Evolutionary conservation across 2,329 filamentous ascomycete genomes (phyloP).

Genomic region (Berkeleyomyces basicola): DNA sequence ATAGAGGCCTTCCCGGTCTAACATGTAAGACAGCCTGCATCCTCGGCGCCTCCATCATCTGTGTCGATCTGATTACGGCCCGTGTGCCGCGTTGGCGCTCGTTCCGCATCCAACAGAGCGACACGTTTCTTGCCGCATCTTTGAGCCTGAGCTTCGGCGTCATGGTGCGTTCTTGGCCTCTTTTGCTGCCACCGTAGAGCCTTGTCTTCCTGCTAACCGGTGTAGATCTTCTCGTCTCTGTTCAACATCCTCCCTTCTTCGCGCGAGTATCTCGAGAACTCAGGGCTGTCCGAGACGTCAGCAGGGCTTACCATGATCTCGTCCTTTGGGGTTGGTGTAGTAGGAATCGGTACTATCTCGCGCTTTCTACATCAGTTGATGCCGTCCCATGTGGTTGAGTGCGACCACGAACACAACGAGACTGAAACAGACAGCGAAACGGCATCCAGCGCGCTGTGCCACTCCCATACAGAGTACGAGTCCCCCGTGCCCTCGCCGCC

Average conservation of each 20-base stretch:
- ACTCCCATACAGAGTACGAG: not conserved
- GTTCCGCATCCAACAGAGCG: slow-evolving; percentile 83
- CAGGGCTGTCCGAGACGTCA: slow-evolving; percentile 45
- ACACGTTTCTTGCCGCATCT: slow-evolving; percentile 71
- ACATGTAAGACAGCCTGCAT: slow-evolving; percentile 36
- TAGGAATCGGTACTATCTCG: slow-evolving; percentile 60
- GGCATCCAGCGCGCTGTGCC: not conserved
- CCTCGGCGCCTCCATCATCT: slow-evolving; percentile 70
- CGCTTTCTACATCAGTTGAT: slow-evolving; percentile 56
- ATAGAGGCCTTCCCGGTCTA: not conserved
- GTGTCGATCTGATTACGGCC: slow-evolving; percentile 62
- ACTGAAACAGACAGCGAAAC: not conserved
- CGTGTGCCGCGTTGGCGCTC: slow-evolving; percentile 54
- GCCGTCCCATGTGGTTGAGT: slow-evolving; percentile 66
- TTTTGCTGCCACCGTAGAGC: not conserved
- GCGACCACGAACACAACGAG: slow-evolving; percentile 56
- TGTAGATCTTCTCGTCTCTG: slow-evolving; percentile 76
- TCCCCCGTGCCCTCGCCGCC: not conserved
- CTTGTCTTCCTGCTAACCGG: slow-evolving; percentile 4
- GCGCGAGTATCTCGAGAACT: slow-evolving; percentile 56
- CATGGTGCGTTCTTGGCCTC: slow-evolving; percentile 47
- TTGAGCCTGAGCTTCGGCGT: slow-evolving; percentile 89
- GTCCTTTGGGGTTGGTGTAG: slow-evolving; percentile 54
- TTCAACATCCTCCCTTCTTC: slow-evolving; percentile 88
- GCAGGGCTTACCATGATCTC: slow-evolving; percentile 54